These are phyloP conservation scores for Amauroascus niger DNA, from an alignment of 2,329 filamentous ascomycete species.

Conservation along the genomic window DNA sequence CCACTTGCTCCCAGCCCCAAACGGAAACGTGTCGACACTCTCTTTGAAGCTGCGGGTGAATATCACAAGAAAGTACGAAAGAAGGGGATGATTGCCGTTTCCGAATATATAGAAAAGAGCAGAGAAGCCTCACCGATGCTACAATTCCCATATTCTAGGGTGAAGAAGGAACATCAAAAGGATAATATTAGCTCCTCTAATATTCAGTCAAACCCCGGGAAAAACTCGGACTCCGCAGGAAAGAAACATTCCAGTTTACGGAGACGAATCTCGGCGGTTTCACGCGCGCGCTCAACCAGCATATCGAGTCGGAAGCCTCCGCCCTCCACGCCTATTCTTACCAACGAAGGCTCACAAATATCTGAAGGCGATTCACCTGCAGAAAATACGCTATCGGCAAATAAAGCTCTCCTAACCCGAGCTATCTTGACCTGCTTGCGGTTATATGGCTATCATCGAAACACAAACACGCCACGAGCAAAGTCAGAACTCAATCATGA, in stretches of 20 bases:
- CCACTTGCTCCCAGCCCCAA: constrained; percentile 33
- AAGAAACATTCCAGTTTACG: neutral
- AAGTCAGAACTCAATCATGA: neutral
- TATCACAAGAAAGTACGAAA: constrained; percentile 35
- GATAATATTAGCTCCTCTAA: neutral
- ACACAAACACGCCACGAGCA: neutral
- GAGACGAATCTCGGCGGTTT: neutral
- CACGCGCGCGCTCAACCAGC: constrained; percentile 1
- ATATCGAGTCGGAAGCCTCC: constrained; percentile 6
- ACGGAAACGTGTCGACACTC: constrained; percentile 34
- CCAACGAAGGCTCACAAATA: neutral
- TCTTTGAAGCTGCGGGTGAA: constrained; percentile 35
- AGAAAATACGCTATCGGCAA: constrained; percentile 24
- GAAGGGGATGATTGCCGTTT: constrained; percentile 31
- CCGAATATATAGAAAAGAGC: constrained; percentile 30
- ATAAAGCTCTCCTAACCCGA: constrained; percentile 35
- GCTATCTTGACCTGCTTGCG: constrained; percentile 38
- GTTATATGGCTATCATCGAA: constrained; percentile 35
- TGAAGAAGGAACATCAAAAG: constrained; percentile 28
- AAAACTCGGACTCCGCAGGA: neutral
- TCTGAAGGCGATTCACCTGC: neutral
- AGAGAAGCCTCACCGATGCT: constrained; percentile 25
- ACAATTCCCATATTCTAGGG: constrained; percentile 22
- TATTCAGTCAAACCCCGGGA: neutral
- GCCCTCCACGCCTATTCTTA: neutral